These are phyloP conservation scores for Russula virescens DNA, from an alignment of 768 basidiomycete species.

Conservation along the genomic window DNA sequence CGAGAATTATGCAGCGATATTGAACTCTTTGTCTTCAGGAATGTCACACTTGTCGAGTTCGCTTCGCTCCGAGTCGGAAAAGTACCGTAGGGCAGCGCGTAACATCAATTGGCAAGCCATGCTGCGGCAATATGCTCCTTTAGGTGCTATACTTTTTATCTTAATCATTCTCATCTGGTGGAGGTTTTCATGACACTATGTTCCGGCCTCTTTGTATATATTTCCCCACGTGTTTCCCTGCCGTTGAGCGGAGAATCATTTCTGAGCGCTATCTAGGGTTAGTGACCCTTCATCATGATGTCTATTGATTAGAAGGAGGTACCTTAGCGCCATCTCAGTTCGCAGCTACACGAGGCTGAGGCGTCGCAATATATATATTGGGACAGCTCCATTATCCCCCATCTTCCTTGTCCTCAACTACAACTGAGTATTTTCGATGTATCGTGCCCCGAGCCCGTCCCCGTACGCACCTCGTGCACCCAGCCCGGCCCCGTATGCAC, in stretches of 20 bases:
- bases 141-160: slow-evolving; percentile 76
- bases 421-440: slow-evolving; percentile 21
- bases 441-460: slow-evolving; percentile 10
- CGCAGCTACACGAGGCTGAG: slow-evolving; percentile 6
- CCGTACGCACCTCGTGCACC: background rate
- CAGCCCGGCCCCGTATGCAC: slow-evolving; percentile 3
- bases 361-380: slow-evolving; percentile 14
- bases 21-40: slow-evolving; percentile 41
- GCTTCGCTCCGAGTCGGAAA: slow-evolving; percentile 92
- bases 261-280: slow-evolving; percentile 5
- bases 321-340: slow-evolving; percentile 12
- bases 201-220: slow-evolving; percentile 10
- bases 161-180: slow-evolving; percentile 73
- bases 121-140: slow-evolving; percentile 91
- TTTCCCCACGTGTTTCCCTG: slow-evolving; percentile 3
- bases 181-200: slow-evolving; percentile 53
- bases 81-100: slow-evolving; percentile 91
- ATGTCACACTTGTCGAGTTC: slow-evolving; percentile 98
- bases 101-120: slow-evolving; percentile 93
- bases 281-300: slow-evolving; percentile 5
- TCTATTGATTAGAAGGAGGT: slow-evolving; percentile 11
- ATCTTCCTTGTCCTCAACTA: slow-evolving; percentile 1
- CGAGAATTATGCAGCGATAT: background rate
- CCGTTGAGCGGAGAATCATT: slow-evolving; percentile 6
- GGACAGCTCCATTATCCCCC: background rate